Conservation (phyloP, 2,329 filamentous ascomycete genomes). For the Teratosphaeria zuluensis region DNA sequence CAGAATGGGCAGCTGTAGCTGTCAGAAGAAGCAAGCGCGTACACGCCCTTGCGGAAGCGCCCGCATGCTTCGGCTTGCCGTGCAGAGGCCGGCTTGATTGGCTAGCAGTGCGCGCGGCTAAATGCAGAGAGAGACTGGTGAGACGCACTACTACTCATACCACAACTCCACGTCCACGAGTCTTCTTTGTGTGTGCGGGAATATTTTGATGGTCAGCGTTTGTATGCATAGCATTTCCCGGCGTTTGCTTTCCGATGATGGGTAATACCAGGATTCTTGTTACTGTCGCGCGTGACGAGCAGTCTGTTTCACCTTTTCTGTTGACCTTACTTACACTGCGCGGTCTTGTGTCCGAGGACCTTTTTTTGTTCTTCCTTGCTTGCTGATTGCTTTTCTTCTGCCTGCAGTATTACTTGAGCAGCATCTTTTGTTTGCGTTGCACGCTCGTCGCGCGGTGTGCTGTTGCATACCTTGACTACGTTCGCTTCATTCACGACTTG, state of each 20-base stretch:
- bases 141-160: not conserved
- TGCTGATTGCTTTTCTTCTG: not conserved
- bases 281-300: too few species aligned
- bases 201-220: not conserved
- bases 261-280: not conserved
- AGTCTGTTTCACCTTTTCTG: not conserved
- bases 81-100: not conserved
- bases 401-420: not conserved
- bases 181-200: not conserved
- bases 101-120: not conserved
- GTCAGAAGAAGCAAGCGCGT: not conserved
- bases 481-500: not conserved
- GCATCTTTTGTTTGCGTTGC: not conserved
- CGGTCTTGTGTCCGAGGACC: not conserved
- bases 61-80: not conserved
- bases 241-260: not conserved
- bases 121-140: not conserved
- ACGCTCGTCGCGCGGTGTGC: not conserved
- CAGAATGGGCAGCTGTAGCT: slow-evolving; percentile 4
- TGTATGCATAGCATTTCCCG: not conserved
- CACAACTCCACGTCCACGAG: not conserved
- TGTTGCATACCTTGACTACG: not conserved
- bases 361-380: not conserved
- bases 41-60: not conserved
- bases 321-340: too few species aligned